Evolutionary conservation across 495 filamentous ascomycete genomes (phyloP), one percentile per base, ranked within the genome.

Genomic region (Penicillium malachiteum): DNA sequence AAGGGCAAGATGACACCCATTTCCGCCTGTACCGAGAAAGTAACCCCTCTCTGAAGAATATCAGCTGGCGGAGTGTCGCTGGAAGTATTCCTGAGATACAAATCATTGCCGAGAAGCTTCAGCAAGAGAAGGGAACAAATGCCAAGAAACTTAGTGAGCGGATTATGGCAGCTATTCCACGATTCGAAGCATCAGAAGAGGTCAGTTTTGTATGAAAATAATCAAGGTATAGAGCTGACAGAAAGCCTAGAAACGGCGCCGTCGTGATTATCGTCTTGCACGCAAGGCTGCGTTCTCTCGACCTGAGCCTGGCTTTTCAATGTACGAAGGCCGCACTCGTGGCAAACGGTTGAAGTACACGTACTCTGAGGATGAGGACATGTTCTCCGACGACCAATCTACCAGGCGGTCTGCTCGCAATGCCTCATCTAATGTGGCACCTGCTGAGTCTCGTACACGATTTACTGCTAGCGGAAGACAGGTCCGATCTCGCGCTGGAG

Each of bases 311-410:
- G 92, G 91, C 3, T 92, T 92, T 71, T 96, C 91, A 12, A 77
- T 94, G 48, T 97, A 97, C 70, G 94, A 98, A 75, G 95, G 95
- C 37, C 90, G 94, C 41, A 97, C 95, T 0, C 84, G 94, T 49
- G 94, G 94, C 39, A 97, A 97, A 74, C 87, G 92, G 42, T 87
- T 96, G 71, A 95, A 89, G 67, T 98, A 97, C 58, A 97, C 92
- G 0, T 97, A 89, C 67, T 96, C 91, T 0, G 91, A 96, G 40
- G 92, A 96, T 38, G 91, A 95, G 61, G 87, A 87, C 16, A 86
- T 88, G 35, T 81, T 83, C 48, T 90, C 89, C 2, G 91, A 96
- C 66, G 85, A 83, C 21, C 76, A 82, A 17, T 70, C 75, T 5
- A 75, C 80, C 13, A 81, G 90, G 50, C 83, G 89, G 37, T 96